These are phyloP conservation scores for Kodamaea sp. DNA, from an alignment of 1,139 yeast genomes.

Conservation along the genomic window DNA sequence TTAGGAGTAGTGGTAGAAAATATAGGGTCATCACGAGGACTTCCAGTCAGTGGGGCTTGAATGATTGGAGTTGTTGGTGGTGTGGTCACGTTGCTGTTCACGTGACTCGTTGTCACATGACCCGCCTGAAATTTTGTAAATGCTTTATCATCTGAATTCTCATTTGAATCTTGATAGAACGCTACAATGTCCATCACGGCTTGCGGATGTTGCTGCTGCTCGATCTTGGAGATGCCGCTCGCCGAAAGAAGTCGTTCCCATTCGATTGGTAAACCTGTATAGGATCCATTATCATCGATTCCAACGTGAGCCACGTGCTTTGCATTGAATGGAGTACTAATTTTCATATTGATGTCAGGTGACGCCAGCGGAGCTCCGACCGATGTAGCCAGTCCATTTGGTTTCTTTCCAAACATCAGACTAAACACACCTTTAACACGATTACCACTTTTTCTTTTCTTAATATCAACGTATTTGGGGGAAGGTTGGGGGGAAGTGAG, in stretches of 20 bases:
- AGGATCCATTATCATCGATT: conserved; percentile 81
- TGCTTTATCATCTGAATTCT: conserved; percentile 62
- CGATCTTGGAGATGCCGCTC: conserved; percentile 79
- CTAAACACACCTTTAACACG: conserved; percentile 41
- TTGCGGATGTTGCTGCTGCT: conserved; percentile 88
- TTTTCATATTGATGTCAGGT: conserved; percentile 48
- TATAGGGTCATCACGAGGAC: conserved; percentile 17
- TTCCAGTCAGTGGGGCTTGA: conserved; percentile 12
- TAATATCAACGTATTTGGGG: conserved; percentile 16
- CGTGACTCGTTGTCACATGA: conserved; percentile 12
- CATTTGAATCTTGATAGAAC: conserved; percentile 69
- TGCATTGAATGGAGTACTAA: conserved; percentile 86
- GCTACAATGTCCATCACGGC: conserved; percentile 93
- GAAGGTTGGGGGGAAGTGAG: conserved; percentile 9
- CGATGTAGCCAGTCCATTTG: conserved; percentile 4
- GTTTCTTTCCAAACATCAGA: conserved; percentile 36
- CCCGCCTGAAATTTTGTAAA: conserved; percentile 62
- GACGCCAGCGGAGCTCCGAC: conserved; percentile 6
- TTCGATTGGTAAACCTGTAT: conserved; percentile 86
- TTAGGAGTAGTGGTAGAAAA: conserved; percentile 10
- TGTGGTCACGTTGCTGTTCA: conserved; percentile 10
- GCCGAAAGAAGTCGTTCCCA: conserved; percentile 85
- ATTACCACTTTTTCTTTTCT: conserved; percentile 33
- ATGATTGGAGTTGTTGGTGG: conserved; percentile 14
- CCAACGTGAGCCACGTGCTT: conserved; percentile 94